Percentiles rank a stretch among this genome's conserved stretches.
Conservation (phyloP, 1,284 basidiomycete genomes). For the Sporisorium graminicola region DNA sequence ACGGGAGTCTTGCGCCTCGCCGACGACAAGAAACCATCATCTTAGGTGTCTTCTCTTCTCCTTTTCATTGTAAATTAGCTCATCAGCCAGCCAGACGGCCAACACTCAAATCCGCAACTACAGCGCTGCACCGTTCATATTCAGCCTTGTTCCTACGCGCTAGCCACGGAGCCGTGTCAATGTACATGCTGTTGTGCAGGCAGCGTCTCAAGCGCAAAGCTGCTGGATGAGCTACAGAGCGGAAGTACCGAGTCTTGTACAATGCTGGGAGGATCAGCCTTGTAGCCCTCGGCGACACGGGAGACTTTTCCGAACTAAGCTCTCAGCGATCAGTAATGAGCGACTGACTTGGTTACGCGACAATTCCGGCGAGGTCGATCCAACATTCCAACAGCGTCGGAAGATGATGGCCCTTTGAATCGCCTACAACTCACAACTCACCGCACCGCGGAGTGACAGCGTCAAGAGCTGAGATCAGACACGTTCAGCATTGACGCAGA, state of each 20-base stretch:
- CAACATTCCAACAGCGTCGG: too few relatives aligned
- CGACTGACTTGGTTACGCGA: too few relatives aligned
- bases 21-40: neutral
- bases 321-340: too few relatives aligned
- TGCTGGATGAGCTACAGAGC: neutral
- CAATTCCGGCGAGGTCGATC: too few relatives aligned
- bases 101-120: neutral
- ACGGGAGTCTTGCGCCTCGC: neutral
- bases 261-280: neutral
- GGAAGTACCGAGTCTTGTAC: neutral
- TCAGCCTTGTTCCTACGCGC: neutral
- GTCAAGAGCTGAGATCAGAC: too few relatives aligned
- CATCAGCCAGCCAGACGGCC: slow-evolving; percentile 15
- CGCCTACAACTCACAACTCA: too few relatives aligned
- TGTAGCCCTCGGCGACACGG: too few relatives aligned
- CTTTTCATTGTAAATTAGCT: slow-evolving; percentile 41
- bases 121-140: neutral
- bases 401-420: too few relatives aligned
- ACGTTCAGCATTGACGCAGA: too few relatives aligned
- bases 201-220: neutral
- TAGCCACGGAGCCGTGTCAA: neutral
- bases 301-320: neutral
- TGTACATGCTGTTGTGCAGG: neutral
- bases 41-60: neutral
- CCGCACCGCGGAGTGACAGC: too few relatives aligned